Evolutionary conservation across 108 stramenopile genomes (phyloP).

Genomic region (Nitzschia sp.): DNA sequence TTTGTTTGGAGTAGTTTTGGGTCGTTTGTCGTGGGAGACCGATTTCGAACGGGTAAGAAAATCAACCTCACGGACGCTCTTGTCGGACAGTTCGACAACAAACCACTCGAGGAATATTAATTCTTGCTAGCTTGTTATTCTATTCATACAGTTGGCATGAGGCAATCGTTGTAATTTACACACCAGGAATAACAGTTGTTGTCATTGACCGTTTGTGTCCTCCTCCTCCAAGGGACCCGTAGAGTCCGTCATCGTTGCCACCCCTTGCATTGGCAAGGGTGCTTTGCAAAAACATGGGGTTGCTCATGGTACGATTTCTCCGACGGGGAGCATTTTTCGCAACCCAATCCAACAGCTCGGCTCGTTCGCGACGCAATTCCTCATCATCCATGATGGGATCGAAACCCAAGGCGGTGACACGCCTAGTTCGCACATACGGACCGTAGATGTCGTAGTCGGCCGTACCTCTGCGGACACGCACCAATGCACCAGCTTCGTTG

Average conservation of each 20-base stretch:
- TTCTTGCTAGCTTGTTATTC: too few relatives aligned
- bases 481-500: conserved; percentile 55
- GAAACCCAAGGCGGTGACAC: conserved; percentile 55
- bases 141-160: too few relatives aligned
- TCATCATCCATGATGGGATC: conserved; percentile 53
- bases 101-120: too few relatives aligned
- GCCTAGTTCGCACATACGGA: conserved; percentile 45
- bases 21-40: too few relatives aligned
- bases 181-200: neutral
- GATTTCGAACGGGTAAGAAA: neutral
- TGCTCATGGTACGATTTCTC: conserved; percentile 21
- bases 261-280: neutral
- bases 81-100: too few relatives aligned
- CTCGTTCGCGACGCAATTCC: conserved; percentile 49
- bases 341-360: conserved; percentile 44
- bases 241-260: neutral
- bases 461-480: conserved; percentile 34
- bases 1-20: neutral
- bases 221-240: neutral
- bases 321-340: conserved; percentile 30
- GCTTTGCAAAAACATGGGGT: conserved; percentile 3
- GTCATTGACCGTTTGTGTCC: neutral
- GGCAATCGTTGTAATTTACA: too few relatives aligned
- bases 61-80: neutral
- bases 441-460: conserved; percentile 14